Base-by-base conservation (phyloP, 2,329 filamentous ascomycete genomes). In the Trichoderma sp. region DNA sequence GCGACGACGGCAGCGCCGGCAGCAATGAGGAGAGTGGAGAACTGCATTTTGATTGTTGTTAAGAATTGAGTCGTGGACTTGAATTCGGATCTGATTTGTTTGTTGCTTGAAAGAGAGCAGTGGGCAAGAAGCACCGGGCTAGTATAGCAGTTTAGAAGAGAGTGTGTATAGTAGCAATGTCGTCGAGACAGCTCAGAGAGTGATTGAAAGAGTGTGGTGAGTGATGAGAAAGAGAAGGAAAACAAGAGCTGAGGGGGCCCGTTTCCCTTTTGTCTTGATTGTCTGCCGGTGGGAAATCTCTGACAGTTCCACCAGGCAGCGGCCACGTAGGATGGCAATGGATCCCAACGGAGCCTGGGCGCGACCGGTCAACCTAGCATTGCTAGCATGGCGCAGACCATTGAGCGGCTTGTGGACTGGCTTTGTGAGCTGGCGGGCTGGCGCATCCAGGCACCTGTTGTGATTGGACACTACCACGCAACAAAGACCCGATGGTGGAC, bases 11-110 rank as follows among this genome's bases (percentile, higher is more conserved):
- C 81, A 73, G 79, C 77, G 78, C 80, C 79, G 72, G 79, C 75
- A 74, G 81, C 81, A 76, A 83, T 76, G 76, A 84, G 73, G 78
- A 85, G 75, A 77, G 77, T 79, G 74, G 83, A 79, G 81, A 84
- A 81, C 76, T 82, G 83, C 85, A 86, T 86, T 74, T 79, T 85
- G 82, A 75, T 20, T 11, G n/a, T 58, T 34, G 57, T 59, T 63
- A 59, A 39, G 43, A 39, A 13, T 32, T 32, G 26, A 50, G 36
- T 43, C 9, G 57, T 36, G 1, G 57, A 53, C 28, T 68, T 23
- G 66, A 63, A 36, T 53, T 53, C 28, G 20, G 43, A 36, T 23
- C 43, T 36, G 17, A 9, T 39, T 43, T 15, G 34, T 63, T 43
- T 9, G 34, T 63, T 43, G 43, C 58, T 50, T 50, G 63, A 63